These are phyloP conservation scores for Larix sibirica DNA, from an alignment of 83 land plant species.

Conservation along the genomic window DNA sequence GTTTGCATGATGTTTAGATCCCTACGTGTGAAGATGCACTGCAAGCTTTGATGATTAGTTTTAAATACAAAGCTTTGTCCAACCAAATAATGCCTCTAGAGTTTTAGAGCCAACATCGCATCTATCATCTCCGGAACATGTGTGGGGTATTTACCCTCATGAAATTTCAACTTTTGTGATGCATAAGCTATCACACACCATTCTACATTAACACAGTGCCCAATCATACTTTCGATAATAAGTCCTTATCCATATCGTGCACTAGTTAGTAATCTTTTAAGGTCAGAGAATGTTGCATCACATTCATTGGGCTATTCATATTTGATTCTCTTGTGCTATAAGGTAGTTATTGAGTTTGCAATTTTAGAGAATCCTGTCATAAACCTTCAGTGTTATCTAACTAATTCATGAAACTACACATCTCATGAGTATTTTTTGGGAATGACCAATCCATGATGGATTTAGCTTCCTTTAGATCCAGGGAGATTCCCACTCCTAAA, in stretches of 20 bases:
- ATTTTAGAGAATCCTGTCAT: background rate
- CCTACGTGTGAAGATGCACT: background rate
- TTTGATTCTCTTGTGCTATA: background rate
- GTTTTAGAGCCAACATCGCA: background rate
- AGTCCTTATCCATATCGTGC: background rate
- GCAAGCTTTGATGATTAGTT: background rate
- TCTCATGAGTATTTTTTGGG: background rate
- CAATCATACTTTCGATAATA: background rate
- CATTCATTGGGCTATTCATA: constrained; percentile 4
- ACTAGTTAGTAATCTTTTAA: background rate
- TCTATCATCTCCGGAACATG: background rate
- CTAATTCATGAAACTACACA: background rate
- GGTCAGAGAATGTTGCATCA: background rate
- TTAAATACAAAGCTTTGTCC: background rate
- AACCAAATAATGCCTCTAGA: constrained; percentile 16
- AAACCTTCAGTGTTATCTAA: background rate
- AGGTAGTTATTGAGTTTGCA: background rate
- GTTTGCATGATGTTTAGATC: background rate
- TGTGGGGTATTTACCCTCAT: background rate
- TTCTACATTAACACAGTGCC: constrained; percentile 15
- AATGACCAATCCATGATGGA: background rate
- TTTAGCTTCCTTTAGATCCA: no score
- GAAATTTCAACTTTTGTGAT: background rate
- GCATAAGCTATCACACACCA: constrained; percentile 17
- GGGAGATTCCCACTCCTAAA: no score